phyloP scores from a whole-genome alignment of 352 stramenopile species.

The Globisporangium spiculum region DNA sequence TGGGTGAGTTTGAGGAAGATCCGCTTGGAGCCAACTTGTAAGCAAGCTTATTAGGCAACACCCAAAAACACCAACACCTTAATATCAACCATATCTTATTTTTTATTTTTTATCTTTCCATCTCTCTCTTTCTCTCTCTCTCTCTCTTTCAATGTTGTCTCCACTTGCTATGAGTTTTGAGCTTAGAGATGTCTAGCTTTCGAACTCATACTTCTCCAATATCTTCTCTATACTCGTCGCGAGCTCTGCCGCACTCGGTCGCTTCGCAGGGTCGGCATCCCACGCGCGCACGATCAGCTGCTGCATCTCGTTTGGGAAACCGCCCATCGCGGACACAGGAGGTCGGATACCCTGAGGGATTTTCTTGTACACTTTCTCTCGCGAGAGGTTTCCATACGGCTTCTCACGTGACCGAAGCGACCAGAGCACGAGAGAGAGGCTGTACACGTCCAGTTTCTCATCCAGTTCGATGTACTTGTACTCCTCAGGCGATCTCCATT shows the following conservation, averaged over 20 bases:
- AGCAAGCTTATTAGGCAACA: neutral
- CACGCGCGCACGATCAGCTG: conserved; percentile 56
- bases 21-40: conserved; percentile 23
- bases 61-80: conserved; percentile 35
- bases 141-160: neutral
- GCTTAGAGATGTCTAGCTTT: conserved; percentile 1
- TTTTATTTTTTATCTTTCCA: conserved; percentile 14
- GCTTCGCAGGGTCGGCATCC: conserved; percentile 42
- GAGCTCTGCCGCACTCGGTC: conserved; percentile 49
- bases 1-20: conserved; percentile 61
- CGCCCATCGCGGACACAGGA: conserved; percentile 39
- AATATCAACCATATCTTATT: conserved; percentile 40
- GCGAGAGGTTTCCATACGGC: conserved; percentile 36
- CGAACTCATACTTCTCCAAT: conserved; percentile 28
- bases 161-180: neutral
- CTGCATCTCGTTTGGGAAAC: conserved; percentile 66
- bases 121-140: conserved; percentile 25
- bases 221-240: conserved; percentile 52
- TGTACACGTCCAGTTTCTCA: conserved; percentile 72
- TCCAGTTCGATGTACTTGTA: conserved; percentile 44
- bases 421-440: conserved; percentile 68
- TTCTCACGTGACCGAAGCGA: conserved; percentile 46
- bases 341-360: conserved; percentile 49
- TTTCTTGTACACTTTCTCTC: conserved; percentile 53
- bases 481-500: conserved; percentile 78